Base-by-base conservation (phyloP, 805 yeast species). In the Yamadazyma nakazawae region DNA sequence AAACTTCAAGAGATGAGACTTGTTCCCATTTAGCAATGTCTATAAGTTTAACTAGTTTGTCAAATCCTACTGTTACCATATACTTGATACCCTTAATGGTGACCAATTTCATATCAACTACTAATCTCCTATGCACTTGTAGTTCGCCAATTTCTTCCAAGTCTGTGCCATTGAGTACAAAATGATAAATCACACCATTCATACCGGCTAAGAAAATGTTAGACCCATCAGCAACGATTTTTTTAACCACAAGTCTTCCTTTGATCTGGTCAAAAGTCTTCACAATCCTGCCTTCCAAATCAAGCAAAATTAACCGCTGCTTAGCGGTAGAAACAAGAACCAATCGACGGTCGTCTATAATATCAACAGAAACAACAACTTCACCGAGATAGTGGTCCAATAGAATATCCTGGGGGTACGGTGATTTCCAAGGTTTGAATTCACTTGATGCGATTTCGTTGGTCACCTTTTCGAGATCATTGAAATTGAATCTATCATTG, bases 51-150 rank as follows among this genome's bases (percentile, higher is more conserved):
- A 74, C 62, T 32, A 75, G 58, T 40, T 65, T 70, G 61, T 85
- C 91, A 76, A 84, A 76, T 2, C 90, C 88, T 50, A 80, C 65
- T 1, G 86, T 75, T 10, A 76, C 67, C 17, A 84, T 53, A 52
- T 69, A 74, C 16, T 68, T 66, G 4, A 57, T 45, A 1, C 46
- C 58, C 1, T 52, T 51, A 34, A 48, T 47, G 1, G 41, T 25
- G 3, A 58, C 50, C 28, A 63, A 32, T 48, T 66, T 68, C 25
- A 72, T 67, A 43, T 72, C 76, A 1, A 71, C 62, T 17, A 76
- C 58, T 28, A 70, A 59, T 38, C 70, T 60, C 19, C 55, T 50
- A 46, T 72, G 75, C 12, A 66, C 64, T 45, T 68, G 68, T 2
- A 53, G 31, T 30, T 62, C 62, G 13, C 40, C 46, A 5, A 17